Base-by-base conservation (phyloP, 805 yeast genomes). In the Pichia ethanolica region DNA sequence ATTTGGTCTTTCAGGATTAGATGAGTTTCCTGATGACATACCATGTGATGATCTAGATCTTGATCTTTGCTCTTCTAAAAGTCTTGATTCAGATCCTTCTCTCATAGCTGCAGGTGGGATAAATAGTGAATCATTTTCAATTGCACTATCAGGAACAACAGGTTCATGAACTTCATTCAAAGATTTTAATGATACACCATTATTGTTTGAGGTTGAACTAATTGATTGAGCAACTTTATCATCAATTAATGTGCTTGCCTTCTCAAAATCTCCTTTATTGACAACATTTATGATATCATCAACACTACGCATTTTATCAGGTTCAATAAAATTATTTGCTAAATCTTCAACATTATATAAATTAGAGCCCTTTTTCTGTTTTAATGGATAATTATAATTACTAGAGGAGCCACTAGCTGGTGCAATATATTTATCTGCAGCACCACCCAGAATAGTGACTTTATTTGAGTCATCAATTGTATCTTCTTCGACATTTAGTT, bases 51-150 rank as follows among this genome's bases (percentile, higher is more conserved):
- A 51, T 8, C 36, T 13, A 11, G 63, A 58, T 36, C 59, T 52
- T 3, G 64, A 58, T 50, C 60, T 53, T 36, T 55, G 54, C 39
- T 59, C 61, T 38, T 50, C 44, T 42, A 54, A 38, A 11, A 58
- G 41, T 42, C 66, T 65, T 0, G 75, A 70, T n/a, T 57, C 51
- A 5, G 70, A 56, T 35, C 76, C 77, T 48, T 72, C 75, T 42
- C 70, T 64, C 39, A 70, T 71, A 35, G 74, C 73, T 5, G 77
- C 77, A 13, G 78, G 77, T 6, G 73, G 72, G 8, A 67, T 66
- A 43, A 61, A 65, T 25, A 58, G 55, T 4, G 73, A 58, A 50
- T 73, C 77, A 28, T 59, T 57, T 26, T 70, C 74, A 43, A 65
- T 58, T 25, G 68, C 66, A 25, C 66, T 59, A 32, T 61, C 69